A percentile compares a stretch with the other conserved stretches of the same genome.
Evolutionary conservation across 2,329 filamentous ascomycete species (phyloP).

Genomic region (Pezicula radicicola): DNA sequence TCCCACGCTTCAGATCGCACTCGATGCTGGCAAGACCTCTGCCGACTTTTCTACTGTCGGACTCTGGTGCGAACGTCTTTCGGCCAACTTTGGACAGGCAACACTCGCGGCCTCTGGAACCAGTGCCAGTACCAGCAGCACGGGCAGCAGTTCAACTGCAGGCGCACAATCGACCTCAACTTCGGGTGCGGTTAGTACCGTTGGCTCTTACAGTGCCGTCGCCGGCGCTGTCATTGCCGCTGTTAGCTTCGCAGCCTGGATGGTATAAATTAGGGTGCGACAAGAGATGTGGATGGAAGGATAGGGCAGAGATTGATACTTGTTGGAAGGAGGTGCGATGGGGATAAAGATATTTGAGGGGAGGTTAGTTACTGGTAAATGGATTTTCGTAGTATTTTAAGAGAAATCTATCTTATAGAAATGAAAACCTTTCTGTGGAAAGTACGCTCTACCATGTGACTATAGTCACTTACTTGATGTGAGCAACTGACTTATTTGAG

Average conservation of each 20-base stretch:
- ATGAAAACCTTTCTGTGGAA: too few relatives aligned
- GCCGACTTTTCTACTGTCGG: slow-evolving; percentile 20
- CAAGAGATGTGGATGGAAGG: too few relatives aligned
- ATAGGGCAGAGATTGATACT: too few relatives aligned
- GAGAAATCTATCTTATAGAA: too few relatives aligned
- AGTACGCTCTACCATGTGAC: too few relatives aligned
- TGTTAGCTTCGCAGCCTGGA: slow-evolving; percentile 2
- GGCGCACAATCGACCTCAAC: background rate
- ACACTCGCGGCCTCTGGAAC: slow-evolving; percentile 2
- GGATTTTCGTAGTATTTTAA: too few relatives aligned
- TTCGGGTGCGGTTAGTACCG: background rate
- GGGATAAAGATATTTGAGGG: too few relatives aligned
- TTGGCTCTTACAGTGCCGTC: background rate
- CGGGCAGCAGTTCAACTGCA: background rate
- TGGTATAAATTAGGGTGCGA: background rate
- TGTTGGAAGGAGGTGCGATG: too few relatives aligned
- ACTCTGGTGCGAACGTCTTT: slow-evolving; percentile 22
- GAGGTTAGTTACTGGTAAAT: too few relatives aligned
- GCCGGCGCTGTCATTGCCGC: slow-evolving; percentile 1
- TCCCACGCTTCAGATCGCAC: slow-evolving; percentile 15
- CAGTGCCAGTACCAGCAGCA: background rate
- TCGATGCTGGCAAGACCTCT: slow-evolving; percentile 22
- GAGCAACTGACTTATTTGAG: too few relatives aligned
- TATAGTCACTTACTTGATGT: too few relatives aligned
- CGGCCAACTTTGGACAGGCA: slow-evolving; percentile 22